These are phyloP conservation scores for Penicillium sp. DNA, from an alignment of 2,329 filamentous ascomycete genomes.

Conservation along the genomic window DNA sequence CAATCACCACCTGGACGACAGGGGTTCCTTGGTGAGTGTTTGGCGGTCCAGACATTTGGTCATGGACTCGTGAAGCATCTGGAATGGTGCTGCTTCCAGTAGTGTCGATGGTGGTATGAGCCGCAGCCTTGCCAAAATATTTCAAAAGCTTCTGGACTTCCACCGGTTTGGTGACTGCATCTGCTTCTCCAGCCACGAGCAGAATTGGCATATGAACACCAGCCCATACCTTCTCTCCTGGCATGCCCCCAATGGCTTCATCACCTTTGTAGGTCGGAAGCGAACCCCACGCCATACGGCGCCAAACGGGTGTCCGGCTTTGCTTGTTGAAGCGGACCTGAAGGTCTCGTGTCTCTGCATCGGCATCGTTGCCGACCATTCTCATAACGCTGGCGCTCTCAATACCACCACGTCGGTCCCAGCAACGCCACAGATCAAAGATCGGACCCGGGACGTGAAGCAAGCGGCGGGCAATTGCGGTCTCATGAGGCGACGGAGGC, in stretches of 20 bases:
- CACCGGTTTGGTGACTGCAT: slow-evolving; percentile 70
- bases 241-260: slow-evolving; percentile 62
- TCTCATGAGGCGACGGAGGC: slow-evolving; percentile 58
- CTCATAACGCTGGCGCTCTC: slow-evolving; percentile 76
- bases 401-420: slow-evolving; percentile 76
- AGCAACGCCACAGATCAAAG: slow-evolving; percentile 74
- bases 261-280: slow-evolving; percentile 60
- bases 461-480: slow-evolving; percentile 55
- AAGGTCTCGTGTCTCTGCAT: slow-evolving; percentile 42
- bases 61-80: slow-evolving; percentile 32
- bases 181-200: slow-evolving; percentile 74
- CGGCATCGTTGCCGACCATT: slow-evolving; percentile 57
- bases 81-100: slow-evolving; percentile 28
- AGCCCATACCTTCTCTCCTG: slow-evolving; percentile 70
- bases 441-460: slow-evolving; percentile 66
- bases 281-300: slow-evolving; percentile 73
- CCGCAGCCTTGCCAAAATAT: slow-evolving; percentile 34
- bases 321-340: slow-evolving; percentile 67
- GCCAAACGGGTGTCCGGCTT: slow-evolving; percentile 78
- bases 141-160: slow-evolving; percentile 69
- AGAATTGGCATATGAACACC: slow-evolving; percentile 72
- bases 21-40: slow-evolving; percentile 30
- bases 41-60: slow-evolving; percentile 18
- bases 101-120: slow-evolving; percentile 27
- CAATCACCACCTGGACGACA: slow-evolving; percentile 22